A percentile compares a stretch with the other conserved stretches of the same genome.
phyloP scores from a whole-genome alignment of 2,329 filamentous ascomycete genomes.

The Tolypocladium endophyticum region DNA sequence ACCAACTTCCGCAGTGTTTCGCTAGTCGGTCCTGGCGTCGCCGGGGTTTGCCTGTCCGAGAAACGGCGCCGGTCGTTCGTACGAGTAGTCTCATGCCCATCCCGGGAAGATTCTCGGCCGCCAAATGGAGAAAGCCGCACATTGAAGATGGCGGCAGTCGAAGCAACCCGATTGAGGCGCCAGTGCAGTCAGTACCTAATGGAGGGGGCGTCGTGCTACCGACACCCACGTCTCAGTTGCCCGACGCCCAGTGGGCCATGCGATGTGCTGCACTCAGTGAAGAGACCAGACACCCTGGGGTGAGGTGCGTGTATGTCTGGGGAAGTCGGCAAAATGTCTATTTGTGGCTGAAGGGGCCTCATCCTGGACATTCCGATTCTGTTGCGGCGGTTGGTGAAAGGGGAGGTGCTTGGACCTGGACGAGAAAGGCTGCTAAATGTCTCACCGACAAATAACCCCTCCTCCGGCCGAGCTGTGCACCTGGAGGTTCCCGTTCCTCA shows the following conservation, averaged over 20 bases:
- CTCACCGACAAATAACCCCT: neutral
- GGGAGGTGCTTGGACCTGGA: neutral
- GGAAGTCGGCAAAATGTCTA: neutral
- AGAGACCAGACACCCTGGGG: neutral
- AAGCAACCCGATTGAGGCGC: neutral
- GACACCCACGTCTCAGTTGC: neutral
- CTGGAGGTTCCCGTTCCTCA: neutral
- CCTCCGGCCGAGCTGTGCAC: neutral
- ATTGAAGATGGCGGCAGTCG: neutral
- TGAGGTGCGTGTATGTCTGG: neutral
- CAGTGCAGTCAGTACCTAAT: neutral
- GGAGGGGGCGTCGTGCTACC: neutral
- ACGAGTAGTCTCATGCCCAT: neutral
- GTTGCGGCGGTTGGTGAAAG: neutral
- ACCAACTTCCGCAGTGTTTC: neutral
- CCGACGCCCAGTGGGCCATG: neutral
- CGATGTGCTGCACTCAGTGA: neutral
- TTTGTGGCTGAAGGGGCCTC: neutral
- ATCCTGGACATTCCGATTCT: neutral
- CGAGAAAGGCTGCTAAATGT: neutral
- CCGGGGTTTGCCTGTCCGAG: neutral
- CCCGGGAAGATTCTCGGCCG: neutral
- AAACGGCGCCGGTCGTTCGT: neutral
- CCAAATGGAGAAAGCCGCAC: neutral
- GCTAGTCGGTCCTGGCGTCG: neutral